phyloP scores from a whole-genome alignment of 331 rosid genomes.

The Malus hybrid region DNA sequence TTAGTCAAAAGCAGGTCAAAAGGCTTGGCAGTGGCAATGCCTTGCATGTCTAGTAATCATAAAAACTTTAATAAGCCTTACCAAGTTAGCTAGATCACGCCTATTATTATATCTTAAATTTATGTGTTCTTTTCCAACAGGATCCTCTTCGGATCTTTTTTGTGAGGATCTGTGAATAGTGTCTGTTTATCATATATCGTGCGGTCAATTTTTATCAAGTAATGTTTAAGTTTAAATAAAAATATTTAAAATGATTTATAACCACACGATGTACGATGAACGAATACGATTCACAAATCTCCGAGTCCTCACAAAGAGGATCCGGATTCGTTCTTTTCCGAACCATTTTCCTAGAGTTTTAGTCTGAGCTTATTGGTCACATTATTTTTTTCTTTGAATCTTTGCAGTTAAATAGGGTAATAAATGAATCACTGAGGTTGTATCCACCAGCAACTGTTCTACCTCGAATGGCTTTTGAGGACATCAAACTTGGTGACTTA shows the following conservation, averaged over 20 bases:
- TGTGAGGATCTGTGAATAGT: accelerated
- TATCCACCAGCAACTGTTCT: slow-evolving; percentile 93
- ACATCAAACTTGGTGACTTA: slow-evolving; percentile 69
- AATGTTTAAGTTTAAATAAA: no score
- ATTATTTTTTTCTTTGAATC: neutral
- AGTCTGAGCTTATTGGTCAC: neutral
- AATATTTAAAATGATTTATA: no score
- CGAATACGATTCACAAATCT: accelerated
- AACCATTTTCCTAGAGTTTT: neutral
- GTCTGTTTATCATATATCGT: no score
- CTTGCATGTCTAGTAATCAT: slow-evolving; percentile 5
- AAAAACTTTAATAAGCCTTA: neutral
- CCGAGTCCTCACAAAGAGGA: accelerated
- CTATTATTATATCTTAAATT: neutral
- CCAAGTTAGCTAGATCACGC: neutral
- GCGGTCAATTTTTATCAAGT: accelerated
- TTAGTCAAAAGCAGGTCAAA: neutral
- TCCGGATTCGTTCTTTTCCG: neutral
- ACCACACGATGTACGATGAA: no score
- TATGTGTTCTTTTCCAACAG: neutral
- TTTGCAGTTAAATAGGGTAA: slow-evolving; percentile 78
- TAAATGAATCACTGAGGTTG: slow-evolving; percentile 77
- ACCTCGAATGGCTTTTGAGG: slow-evolving; percentile 93
- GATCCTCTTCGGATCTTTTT: no score
- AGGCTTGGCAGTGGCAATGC: neutral